Base-by-base conservation (phyloP, 2,329 filamentous ascomycete species). In the Penicillium sp. region DNA sequence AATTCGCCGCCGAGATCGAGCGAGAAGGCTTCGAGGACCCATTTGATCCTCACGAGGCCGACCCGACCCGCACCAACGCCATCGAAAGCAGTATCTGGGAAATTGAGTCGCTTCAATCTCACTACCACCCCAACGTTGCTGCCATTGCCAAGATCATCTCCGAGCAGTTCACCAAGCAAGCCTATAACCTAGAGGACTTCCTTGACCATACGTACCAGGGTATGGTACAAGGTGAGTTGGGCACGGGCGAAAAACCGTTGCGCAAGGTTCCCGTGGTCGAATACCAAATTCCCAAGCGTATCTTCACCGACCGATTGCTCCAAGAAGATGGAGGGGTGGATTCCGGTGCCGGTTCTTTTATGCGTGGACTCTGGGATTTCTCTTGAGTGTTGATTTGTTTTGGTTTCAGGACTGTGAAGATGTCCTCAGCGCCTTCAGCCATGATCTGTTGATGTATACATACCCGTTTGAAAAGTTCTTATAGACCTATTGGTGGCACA, bases 61-160 rank as follows among this genome's bases (percentile, higher is more conserved):
- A 98, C 55, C 94, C 93, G 0, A 88, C 90, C 78, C 77, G 85
- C 66, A 96, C 90, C 0, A 71, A 78, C 35, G 93, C 94, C 13
- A 88, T 98, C 50, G 90, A 97, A 49, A 95, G 89, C 68, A 90
- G 86, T 66, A 73, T 98, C 6, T 98, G 93, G 94, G 93, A 98
- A 67, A 78, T 98, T 45, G 86, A 94, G 51, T 90, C 89, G 49
- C 74, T 97, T 48, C 89, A 94, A 67, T 85, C 83, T 1, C 94
- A 98, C 68, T 97, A 95, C 69, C 93, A 98, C 65, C 93, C 94
- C 11, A 98, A 97, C 59, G 89, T 98, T 25, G 90, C 91, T 0
- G 93, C 90, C 3, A 83, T 98, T 57, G 86, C 90, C 39, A 93
- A 90, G 69, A 95, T 98, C 54, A 83, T 98, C 48, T 88, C 88